Conservation (phyloP, 1,139 yeast genomes). For the Taphrina wiesneri region DNA sequence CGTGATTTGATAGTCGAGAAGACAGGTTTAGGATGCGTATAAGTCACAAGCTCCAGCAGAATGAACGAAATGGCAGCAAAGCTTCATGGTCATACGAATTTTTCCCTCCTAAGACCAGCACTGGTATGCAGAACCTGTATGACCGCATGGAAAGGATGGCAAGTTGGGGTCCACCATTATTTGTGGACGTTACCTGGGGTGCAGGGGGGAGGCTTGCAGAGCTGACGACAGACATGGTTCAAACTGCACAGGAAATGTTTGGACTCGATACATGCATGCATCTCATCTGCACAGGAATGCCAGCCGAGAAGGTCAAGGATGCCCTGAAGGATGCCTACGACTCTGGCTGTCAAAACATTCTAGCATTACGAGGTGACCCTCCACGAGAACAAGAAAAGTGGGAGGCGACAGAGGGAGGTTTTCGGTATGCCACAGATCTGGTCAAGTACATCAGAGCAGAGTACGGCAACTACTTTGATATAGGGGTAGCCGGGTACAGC, state of each 20-base stretch:
- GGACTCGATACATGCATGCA: slow-evolving; percentile 98
- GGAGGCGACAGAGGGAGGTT: slow-evolving; percentile 63
- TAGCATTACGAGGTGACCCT: slow-evolving; percentile 85
- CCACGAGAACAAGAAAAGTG: slow-evolving; percentile 59
- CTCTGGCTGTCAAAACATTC: slow-evolving; percentile 91
- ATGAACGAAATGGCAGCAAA: slow-evolving; percentile 37
- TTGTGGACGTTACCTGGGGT: slow-evolving; percentile 96
- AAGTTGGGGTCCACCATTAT: slow-evolving; percentile 75
- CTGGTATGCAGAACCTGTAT: slow-evolving; percentile 92
- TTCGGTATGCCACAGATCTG: slow-evolving; percentile 69
- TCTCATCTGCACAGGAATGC: slow-evolving; percentile 95
- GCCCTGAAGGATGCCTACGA: slow-evolving; percentile 83
- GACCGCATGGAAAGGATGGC: slow-evolving; percentile 99
- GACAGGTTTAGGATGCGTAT: slow-evolving; percentile 46
- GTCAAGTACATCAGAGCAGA: slow-evolving; percentile 57
- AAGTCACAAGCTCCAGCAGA: slow-evolving; percentile 48
- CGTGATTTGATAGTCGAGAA: background rate
- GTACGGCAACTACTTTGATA: slow-evolving; percentile 64
- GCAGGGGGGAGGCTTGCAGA: slow-evolving; percentile 86
- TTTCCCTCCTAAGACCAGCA: slow-evolving; percentile 92
- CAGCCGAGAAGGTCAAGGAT: slow-evolving; percentile 72
- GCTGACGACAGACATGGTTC: slow-evolving; percentile 84
- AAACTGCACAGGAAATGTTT: slow-evolving; percentile 86
- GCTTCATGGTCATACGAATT: slow-evolving; percentile 80
- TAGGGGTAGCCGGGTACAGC: slow-evolving; percentile 77